A percentile compares a stretch with the other conserved stretches of the same genome.
These are phyloP conservation scores for Spatholobus suberectus DNA, from an alignment of 306 rosid species.

Conservation along the genomic window DNA sequence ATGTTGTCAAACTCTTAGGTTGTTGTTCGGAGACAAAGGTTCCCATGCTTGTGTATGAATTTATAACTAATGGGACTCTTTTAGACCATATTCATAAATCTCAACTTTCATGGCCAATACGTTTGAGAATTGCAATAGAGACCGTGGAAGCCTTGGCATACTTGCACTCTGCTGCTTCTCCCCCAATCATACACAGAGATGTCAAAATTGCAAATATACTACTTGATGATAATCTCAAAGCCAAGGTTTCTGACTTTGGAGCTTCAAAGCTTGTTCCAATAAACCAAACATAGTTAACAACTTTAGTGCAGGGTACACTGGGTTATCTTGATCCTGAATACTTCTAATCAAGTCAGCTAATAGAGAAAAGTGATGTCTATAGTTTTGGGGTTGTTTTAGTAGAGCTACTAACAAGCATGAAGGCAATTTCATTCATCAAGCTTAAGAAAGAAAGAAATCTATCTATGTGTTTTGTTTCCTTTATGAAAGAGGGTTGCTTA, in stretches of 20 bases:
- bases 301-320: neutral
- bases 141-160: neutral
- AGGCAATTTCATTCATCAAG: neutral
- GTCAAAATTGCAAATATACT: neutral
- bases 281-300: neutral
- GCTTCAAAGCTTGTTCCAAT: neutral
- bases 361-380: neutral
- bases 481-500: neutral
- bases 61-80: no score
- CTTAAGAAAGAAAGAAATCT: neutral
- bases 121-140: no score
- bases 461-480: neutral
- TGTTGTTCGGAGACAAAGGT: no score
- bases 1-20: no score
- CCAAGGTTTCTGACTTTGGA: neutral
- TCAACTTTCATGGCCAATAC: no score
- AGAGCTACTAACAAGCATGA: neutral
- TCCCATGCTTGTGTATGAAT: no score
- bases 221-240: neutral
- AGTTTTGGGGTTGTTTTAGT: neutral
- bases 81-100: no score
- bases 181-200: neutral
- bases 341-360: neutral
- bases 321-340: neutral
- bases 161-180: neutral